phyloP scores from a whole-genome alignment of 148 eudicot species.

The Simmondsia chinensis region DNA sequence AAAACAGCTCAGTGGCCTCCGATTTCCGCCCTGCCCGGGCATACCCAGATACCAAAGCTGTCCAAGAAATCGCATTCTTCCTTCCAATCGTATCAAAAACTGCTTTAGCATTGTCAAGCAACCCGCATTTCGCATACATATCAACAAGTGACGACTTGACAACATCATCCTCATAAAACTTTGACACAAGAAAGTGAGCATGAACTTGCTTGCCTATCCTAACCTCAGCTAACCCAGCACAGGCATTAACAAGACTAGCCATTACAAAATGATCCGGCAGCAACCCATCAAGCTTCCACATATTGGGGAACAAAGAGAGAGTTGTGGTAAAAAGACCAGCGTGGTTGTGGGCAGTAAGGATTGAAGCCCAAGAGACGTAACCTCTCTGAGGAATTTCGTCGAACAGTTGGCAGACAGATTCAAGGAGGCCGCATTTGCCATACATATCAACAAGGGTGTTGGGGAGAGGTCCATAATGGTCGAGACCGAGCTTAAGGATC shows the following conservation, averaged over 20 bases:
- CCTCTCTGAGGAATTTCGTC: slow-evolving; percentile 55
- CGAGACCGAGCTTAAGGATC: slow-evolving; percentile 40
- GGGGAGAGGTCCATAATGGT: slow-evolving; percentile 28
- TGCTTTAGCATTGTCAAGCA: slow-evolving; percentile 28
- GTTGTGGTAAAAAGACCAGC: slow-evolving; percentile 27
- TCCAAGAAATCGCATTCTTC: slow-evolving; percentile 55
- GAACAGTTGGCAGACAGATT: slow-evolving; percentile 47
- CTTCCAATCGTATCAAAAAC: slow-evolving; percentile 42
- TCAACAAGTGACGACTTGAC: slow-evolving; percentile 62
- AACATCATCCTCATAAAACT: slow-evolving; percentile 44
- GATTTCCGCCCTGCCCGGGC: slow-evolving; percentile 39
- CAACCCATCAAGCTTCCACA: slow-evolving; percentile 34
- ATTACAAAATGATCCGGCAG: slow-evolving; percentile 53
- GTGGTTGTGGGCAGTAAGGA: slow-evolving; percentile 55
- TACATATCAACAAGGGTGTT: slow-evolving; percentile 46
- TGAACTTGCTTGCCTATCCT: slow-evolving; percentile 56
- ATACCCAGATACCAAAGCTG: slow-evolving; percentile 59
- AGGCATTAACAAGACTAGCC: slow-evolving; percentile 48
- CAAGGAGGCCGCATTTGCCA: slow-evolving; percentile 37
- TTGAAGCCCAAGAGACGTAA: slow-evolving; percentile 53
- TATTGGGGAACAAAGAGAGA: slow-evolving; percentile 26
- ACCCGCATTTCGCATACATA: slow-evolving; percentile 57
- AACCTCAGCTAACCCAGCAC: slow-evolving; percentile 30
- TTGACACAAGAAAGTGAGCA: slow-evolving; percentile 38
- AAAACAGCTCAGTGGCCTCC: slow-evolving; percentile 47